phyloP scores from a whole-genome alignment of 148 eudicot genomes.

The Silene latifolia region DNA sequence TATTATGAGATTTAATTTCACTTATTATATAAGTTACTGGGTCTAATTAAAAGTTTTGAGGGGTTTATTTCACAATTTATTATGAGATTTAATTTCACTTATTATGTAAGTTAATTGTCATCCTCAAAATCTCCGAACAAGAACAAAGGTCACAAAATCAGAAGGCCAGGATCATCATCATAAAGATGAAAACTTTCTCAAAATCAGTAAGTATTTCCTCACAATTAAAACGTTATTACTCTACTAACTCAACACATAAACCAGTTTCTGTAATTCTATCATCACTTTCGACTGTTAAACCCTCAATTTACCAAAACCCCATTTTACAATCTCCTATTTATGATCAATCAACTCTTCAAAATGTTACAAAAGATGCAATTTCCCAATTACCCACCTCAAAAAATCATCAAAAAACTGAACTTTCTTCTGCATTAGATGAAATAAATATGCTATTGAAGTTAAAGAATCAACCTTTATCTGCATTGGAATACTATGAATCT shows the following conservation, averaged over 20 bases:
- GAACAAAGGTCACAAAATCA: no score
- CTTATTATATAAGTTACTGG: no score
- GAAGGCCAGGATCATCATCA: background rate
- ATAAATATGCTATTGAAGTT: slow-evolving; percentile 30
- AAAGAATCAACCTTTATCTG: slow-evolving; percentile 40
- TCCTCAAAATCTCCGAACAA: no score
- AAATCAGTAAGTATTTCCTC: slow-evolving; percentile 19
- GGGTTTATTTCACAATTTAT: no score
- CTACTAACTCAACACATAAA: slow-evolving; percentile 4
- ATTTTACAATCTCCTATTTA: slow-evolving; percentile 17
- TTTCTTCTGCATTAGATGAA: slow-evolving; percentile 28
- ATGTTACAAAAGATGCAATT: slow-evolving; percentile 12
- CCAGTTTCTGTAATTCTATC: slow-evolving; percentile 7
- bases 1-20: no score
- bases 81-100: no score
- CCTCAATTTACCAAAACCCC: slow-evolving; percentile 11
- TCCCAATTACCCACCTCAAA: slow-evolving; percentile 24
- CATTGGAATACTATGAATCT: slow-evolving; percentile 40
- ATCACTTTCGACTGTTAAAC: slow-evolving; percentile 13
- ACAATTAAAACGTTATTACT: background rate
- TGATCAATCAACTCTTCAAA: slow-evolving; percentile 2
- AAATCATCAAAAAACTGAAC: slow-evolving; percentile 12
- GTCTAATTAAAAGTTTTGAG: no score
- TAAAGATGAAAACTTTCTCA: slow-evolving; percentile 12
- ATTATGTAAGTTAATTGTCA: no score